These are phyloP conservation scores for Akanthomyces lecanii DNA, from an alignment of 2,329 filamentous ascomycete species.

Conservation along the genomic window DNA sequence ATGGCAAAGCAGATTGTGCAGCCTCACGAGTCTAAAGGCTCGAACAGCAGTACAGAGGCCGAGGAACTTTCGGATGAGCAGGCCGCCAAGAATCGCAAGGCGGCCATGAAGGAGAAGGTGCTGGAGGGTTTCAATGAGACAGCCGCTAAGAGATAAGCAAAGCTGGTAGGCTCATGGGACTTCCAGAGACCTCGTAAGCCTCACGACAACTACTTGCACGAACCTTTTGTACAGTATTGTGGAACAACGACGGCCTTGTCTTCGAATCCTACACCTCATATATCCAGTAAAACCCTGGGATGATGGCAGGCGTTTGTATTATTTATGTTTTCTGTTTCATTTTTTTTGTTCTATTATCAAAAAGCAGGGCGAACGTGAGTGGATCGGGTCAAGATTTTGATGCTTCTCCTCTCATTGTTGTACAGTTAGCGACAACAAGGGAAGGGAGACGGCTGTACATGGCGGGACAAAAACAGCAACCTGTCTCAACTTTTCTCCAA, in stretches of 20 bases:
- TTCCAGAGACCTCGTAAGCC: neutral
- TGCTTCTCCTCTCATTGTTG: neutral
- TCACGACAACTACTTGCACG: neutral
- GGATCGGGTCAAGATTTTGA: neutral
- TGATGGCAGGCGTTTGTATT: conserved; percentile 15
- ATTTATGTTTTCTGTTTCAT: conserved; percentile 5
- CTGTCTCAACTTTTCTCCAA: neutral
- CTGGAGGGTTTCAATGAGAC: conserved; percentile 38
- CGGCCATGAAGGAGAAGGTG: conserved; percentile 36
- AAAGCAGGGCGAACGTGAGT: neutral
- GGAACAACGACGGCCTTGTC: conserved; percentile 6
- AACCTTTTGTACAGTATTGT: conserved; percentile 14
- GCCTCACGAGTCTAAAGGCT: conserved; percentile 23
- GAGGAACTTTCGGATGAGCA: conserved; percentile 18
- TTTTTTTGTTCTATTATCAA: conserved; percentile 10
- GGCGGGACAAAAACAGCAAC: neutral
- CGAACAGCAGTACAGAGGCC: conserved; percentile 20
- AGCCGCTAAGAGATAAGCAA: conserved; percentile 28
- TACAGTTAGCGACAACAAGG: no score
- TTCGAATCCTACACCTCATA: conserved; percentile 5
- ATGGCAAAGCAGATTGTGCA: conserved; percentile 53
- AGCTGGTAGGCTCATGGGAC: neutral
- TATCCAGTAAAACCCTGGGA: conserved; percentile 9
- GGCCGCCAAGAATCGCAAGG: conserved; percentile 20
- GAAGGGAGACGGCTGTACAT: no score